Evolutionary conservation across 495 filamentous ascomycete genomes (phyloP).

Genomic region (Pyrenula aspistea): DNA sequence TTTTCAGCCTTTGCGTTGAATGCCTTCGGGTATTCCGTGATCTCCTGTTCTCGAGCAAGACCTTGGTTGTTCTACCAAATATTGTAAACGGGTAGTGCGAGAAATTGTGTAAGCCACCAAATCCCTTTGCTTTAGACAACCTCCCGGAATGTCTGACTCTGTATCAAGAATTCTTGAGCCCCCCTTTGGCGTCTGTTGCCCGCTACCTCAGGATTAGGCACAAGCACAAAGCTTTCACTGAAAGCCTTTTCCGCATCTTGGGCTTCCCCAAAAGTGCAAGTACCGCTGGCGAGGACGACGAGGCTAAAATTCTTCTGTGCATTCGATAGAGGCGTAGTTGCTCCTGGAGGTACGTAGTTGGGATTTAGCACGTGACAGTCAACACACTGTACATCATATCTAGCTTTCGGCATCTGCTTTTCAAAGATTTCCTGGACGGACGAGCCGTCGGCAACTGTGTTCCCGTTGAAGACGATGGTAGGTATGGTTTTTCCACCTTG

Average conservation of each 20-base stretch:
- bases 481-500: conserved; percentile 26
- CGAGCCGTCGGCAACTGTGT: conserved; percentile 38
- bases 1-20: too few relatives aligned
- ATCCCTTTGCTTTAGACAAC: conserved; percentile 29
- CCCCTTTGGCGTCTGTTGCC: conserved; percentile 24
- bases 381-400: conserved; percentile 53
- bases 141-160: conserved; percentile 60
- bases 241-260: conserved; percentile 50
- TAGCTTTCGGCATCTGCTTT: conserved; percentile 45
- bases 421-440: conserved; percentile 48
- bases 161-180: conserved; percentile 48
- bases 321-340: conserved; percentile 17
- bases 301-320: conserved; percentile 56
- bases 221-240: conserved; percentile 63
- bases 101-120: neutral
- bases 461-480: conserved; percentile 56
- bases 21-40: too few relatives aligned
- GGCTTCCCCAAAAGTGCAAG: conserved; percentile 46
- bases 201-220: conserved; percentile 59
- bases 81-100: neutral
- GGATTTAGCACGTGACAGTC: conserved; percentile 68
- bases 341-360: conserved; percentile 34
- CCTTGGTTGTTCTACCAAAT: too few relatives aligned
- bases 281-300: conserved; percentile 50
- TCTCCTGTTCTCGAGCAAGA: too few relatives aligned